Evolutionary conservation across 2,329 filamentous ascomycete genomes (phyloP).

Genomic region (Cladophialophora immunda): DNA sequence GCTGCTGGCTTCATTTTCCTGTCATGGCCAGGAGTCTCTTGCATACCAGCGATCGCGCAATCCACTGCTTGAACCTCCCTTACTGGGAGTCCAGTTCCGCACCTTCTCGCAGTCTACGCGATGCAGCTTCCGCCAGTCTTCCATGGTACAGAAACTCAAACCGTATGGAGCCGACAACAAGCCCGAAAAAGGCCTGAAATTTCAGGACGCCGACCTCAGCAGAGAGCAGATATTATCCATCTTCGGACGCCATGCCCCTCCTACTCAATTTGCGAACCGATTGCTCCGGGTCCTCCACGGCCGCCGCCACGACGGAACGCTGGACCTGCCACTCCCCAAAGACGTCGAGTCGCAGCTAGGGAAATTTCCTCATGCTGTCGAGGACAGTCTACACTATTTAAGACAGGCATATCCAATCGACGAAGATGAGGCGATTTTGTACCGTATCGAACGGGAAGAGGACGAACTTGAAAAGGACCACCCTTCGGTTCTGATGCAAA

Average conservation of each 20-base stretch:
- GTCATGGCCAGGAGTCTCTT: conserved; percentile 2
- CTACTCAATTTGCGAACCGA: conserved; percentile 34
- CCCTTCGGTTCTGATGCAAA: conserved; percentile 41
- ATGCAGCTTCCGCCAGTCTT: conserved; percentile 23
- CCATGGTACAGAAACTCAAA: conserved; percentile 27
- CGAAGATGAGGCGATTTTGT: conserved; percentile 59
- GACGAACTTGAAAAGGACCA: conserved; percentile 33
- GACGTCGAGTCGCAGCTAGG: conserved; percentile 47
- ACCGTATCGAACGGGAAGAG: conserved; percentile 48
- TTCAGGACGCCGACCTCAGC: conserved; percentile 33
- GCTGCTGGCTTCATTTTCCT: conserved; percentile 3
- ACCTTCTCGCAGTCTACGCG: conserved; percentile 23
- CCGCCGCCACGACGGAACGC: conserved; percentile 54
- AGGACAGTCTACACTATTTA: conserved; percentile 52
- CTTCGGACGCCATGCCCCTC: conserved; percentile 33
- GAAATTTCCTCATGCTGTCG: conserved; percentile 43
- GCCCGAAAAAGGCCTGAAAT: conserved; percentile 38
- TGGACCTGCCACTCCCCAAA: conserved; percentile 53
- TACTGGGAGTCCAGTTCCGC: conserved; percentile 8
- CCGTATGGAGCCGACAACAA: conserved; percentile 33
- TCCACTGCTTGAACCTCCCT: background rate
- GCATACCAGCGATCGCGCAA: background rate
- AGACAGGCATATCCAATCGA: conserved; percentile 54
- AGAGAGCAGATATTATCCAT: conserved; percentile 30
- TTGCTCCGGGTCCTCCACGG: conserved; percentile 51